Percentiles rank a stretch among this genome's conserved stretches.
Evolutionary conservation across 768 basidiomycete genomes (phyloP).

Genomic region (Aureoboletus auriporus): DNA sequence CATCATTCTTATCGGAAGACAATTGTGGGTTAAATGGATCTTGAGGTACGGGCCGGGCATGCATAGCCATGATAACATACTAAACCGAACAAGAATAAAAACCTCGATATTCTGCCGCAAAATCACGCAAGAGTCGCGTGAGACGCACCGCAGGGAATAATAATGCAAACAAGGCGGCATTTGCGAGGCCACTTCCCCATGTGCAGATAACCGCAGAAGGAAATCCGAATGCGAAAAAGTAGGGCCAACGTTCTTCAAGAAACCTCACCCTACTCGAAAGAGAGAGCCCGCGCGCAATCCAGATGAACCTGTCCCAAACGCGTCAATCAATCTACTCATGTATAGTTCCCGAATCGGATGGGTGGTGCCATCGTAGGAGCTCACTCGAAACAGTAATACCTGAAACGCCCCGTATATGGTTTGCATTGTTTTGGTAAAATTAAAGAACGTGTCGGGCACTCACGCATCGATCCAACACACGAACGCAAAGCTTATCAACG

Average conservation of each 20-base stretch:
- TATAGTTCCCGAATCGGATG: neutral
- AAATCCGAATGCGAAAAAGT: conserved; percentile 83
- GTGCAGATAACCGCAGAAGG: conserved; percentile 71
- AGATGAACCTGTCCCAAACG: conserved; percentile 54
- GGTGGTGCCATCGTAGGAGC: conserved; percentile 13
- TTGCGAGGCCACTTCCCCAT: conserved; percentile 70
- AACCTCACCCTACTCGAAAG: conserved; percentile 65
- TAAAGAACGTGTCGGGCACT: conserved; percentile 34
- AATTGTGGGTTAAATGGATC: conserved; percentile 69
- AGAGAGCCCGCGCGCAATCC: conserved; percentile 71
- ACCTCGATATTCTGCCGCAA: conserved; percentile 2
- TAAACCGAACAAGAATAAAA: conserved; percentile 24
- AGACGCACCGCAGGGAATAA: conserved; percentile 69
- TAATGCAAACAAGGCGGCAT: conserved; percentile 79
- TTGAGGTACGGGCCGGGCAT: conserved; percentile 66
- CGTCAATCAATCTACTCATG: conserved; percentile 10
- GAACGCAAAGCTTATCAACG: conserved; percentile 60
- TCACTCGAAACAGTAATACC: conserved; percentile 91
- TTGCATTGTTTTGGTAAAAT: neutral
- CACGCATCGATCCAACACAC: conserved; percentile 86
- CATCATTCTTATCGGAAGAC: conserved; percentile 32
- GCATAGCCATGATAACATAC: conserved; percentile 85
- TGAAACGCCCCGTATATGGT: conserved; percentile 22
- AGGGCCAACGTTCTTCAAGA: conserved; percentile 87
- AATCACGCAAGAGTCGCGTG: neutral